phyloP scores from a whole-genome alignment of 164 flowering plant species.

The Macadamia integrifolia region DNA sequence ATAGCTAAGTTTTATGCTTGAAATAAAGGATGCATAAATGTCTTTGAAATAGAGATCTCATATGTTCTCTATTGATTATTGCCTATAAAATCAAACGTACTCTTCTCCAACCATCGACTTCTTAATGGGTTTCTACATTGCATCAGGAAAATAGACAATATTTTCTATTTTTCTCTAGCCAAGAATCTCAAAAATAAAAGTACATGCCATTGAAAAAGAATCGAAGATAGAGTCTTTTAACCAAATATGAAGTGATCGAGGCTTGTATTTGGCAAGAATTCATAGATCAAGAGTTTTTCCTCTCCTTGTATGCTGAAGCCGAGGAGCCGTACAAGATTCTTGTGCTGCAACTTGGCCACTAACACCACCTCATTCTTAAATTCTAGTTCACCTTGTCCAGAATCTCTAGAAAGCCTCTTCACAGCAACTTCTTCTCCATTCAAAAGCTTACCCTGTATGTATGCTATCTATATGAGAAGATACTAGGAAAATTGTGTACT shows the following conservation, averaged over 20 bases:
- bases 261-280: conserved; percentile 35
- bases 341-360: conserved; percentile 33
- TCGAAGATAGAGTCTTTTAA: neutral
- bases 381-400: conserved; percentile 24
- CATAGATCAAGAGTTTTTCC: conserved; percentile 38
- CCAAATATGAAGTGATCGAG: conserved; percentile 18
- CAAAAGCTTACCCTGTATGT: conserved; percentile 25
- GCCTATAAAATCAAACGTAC: neutral
- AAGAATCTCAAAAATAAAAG: neutral
- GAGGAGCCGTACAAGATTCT: conserved; percentile 31
- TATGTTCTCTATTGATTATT: neutral
- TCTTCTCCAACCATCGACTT: too few species aligned
- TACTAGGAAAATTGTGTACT: too few species aligned
- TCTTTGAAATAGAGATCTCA: neutral
- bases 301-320: conserved; percentile 30
- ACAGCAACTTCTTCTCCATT: conserved; percentile 32
- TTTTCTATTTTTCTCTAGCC: too few species aligned
- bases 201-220: neutral
- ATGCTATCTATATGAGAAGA: neutral
- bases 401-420: conserved; percentile 31
- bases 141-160: too few species aligned
- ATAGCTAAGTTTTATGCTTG: neutral
- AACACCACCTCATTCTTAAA: conserved; percentile 31
- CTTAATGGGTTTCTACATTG: too few species aligned
- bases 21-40: neutral